Evolutionary conservation across 2,329 filamentous ascomycete species (phyloP).

Genomic region (Epichloe brachyelytri): DNA sequence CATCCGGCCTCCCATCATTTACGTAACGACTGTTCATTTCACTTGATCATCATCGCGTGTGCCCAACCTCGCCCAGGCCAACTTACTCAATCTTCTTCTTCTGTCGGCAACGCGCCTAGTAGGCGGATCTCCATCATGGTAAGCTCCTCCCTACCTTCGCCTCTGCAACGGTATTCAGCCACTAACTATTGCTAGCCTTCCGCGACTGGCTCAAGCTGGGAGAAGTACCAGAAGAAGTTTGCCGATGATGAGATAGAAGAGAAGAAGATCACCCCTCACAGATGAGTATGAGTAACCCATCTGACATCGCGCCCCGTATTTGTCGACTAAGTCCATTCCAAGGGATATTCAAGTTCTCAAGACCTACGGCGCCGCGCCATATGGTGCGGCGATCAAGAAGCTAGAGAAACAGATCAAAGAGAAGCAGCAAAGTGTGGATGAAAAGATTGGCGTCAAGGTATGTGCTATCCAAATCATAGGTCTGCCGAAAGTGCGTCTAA

Average conservation of each 20-base stretch:
- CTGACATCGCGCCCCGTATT: background rate
- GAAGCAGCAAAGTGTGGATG: constrained; percentile 93
- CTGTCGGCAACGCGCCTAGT: constrained; percentile 10
- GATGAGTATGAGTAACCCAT: constrained; percentile 63
- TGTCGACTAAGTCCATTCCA: constrained; percentile 14
- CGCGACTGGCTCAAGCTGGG: constrained; percentile 88
- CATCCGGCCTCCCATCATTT: background rate
- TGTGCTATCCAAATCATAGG: background rate
- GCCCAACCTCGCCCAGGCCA: background rate
- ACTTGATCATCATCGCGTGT: background rate
- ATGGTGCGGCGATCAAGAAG: constrained; percentile 86
- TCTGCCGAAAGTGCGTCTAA: constrained; percentile 9
- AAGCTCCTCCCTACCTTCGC: constrained; percentile 10
- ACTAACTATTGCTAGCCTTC: constrained; percentile 55
- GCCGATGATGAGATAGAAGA: constrained; percentile 95
- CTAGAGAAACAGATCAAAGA: constrained; percentile 99
- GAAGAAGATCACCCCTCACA: constrained; percentile 94
- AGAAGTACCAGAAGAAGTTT: constrained; percentile 97
- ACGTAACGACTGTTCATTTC: background rate
- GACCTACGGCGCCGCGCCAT: constrained; percentile 95
- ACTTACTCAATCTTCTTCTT: background rate
- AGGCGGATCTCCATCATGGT: constrained; percentile 30
- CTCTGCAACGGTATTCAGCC: constrained; percentile 3
- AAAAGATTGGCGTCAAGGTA: constrained; percentile 89
- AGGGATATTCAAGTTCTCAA: constrained; percentile 99